Conservation (phyloP, 441 rosid genomes). For the Aquilaria agallochum region DNA sequence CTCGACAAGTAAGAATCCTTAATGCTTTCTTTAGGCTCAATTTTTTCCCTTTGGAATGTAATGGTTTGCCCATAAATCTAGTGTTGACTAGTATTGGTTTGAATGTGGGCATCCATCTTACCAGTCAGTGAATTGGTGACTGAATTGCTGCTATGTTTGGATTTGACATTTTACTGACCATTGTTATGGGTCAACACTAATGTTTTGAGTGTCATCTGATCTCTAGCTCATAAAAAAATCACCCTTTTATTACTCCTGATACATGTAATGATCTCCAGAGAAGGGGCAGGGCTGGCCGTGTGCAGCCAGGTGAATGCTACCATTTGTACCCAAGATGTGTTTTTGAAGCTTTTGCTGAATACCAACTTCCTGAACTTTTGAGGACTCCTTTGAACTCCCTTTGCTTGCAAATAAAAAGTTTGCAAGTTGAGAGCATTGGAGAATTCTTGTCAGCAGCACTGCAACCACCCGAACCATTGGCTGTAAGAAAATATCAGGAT, state of each 20-base stretch:
- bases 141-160: too few species aligned
- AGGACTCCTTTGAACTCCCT: conserved; percentile 99
- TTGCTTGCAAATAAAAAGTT: conserved; percentile 97
- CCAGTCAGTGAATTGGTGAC: too few species aligned
- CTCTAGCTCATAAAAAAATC: too few species aligned
- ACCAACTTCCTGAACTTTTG: conserved; percentile 98
- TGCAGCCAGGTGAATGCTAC: conserved; percentile 93
- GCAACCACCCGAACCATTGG: conserved; percentile 90
- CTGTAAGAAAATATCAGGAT: conserved; percentile 51
- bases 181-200: neutral
- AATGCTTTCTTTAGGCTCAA: conserved; percentile 2
- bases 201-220: too few species aligned
- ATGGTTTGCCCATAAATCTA: too few species aligned
- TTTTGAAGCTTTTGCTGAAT: conserved; percentile 92
- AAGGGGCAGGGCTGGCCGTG: conserved; percentile 98
- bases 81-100: too few species aligned
- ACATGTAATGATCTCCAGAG: conserved; percentile 43
- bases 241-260: conserved; percentile 1
- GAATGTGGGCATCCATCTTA: too few species aligned
- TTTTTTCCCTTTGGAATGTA: neutral
- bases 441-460: conserved; percentile 95
- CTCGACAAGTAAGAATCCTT: conserved; percentile 65
- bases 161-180: too few species aligned
- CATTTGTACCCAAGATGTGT: conserved; percentile 91
- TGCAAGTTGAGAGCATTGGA: conserved; percentile 86